Base-by-base conservation (phyloP, 2,329 filamentous ascomycete species). In the Aureobasidium namibiae region DNA sequence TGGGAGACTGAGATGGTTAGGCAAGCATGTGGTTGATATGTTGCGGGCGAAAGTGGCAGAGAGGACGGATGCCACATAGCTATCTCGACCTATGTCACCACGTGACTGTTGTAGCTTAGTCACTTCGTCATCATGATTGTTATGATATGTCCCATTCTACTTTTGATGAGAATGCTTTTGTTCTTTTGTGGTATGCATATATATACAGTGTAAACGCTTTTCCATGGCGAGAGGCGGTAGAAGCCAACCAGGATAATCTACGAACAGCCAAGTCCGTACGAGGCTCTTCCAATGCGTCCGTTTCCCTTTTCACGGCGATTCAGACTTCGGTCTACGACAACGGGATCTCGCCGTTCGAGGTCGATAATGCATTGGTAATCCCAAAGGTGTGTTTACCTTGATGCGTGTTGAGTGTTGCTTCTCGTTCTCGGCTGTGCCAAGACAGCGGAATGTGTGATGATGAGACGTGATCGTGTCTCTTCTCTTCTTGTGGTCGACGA, bases 11-110 rank as follows among this genome's bases (percentile, higher is more conserved):
- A 73, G 72, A 62, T 85, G 82, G 81, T 67, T 86, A 57, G 76
- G 80, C n/a, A 72, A 72, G 39, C 81, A 82, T 64, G 78, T 83
- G 16, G 74, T 84, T 50, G 80, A 83, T 66, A 74, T 74, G 50
- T 67, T 86, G 65, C 80, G 74, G 67, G 78, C 80, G 29, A 75
- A 70, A 23, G 75, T 85, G 60, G 67, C 73, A 64, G 72, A 75
- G 63, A 69, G 73, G 62, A 72, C 63, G 54, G 11, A 31, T 9
- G 9, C 8, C 9, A n/a, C 31, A 9, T 53, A 8, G 16, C 8
- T 9, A 13, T 21, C 5, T n/a, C n/a, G n/a, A n/a, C n/a, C n/a
- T n/a, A n/a, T n/a, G n/a, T n/a, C n/a, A n/a, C n/a, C n/a, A n/a
- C n/a, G n/a, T n/a, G n/a, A n/a, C n/a, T n/a, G n/a, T n/a, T n/a